These are phyloP conservation scores for Phytophthora foliorum DNA, from an alignment of 352 stramenopile species.

Conservation along the genomic window DNA sequence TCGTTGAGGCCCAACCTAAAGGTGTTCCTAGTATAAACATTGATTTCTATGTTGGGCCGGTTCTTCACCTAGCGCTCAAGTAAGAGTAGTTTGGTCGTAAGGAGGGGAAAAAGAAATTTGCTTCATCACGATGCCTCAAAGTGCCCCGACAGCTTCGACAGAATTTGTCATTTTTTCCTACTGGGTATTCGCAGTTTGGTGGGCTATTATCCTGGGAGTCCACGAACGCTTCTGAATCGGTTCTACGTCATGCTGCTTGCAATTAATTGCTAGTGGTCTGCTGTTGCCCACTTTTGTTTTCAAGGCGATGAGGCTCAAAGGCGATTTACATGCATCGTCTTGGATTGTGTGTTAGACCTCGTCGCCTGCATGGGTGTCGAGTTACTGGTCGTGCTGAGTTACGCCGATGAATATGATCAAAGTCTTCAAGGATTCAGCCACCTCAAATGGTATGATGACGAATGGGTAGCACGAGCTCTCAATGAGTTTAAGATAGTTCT, in stretches of 20 bases:
- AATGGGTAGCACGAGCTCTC: conserved; percentile 32
- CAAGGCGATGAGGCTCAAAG: conserved; percentile 17
- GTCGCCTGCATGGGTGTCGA: conserved; percentile 29
- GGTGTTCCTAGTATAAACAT: no score
- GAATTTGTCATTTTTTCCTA: conserved; percentile 1
- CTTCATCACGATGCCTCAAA: not conserved
- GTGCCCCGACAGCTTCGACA: not conserved
- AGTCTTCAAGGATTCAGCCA: conserved; percentile 7
- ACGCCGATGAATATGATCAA: conserved; percentile 15
- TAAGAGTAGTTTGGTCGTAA: no score
- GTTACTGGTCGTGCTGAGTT: conserved; percentile 21
- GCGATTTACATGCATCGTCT: conserved; percentile 26
- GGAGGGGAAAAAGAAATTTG: not conserved
- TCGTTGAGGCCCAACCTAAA: no score
- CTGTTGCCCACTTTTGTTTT: conserved; percentile 26
- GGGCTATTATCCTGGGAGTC: not conserved
- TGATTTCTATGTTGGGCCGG: not conserved
- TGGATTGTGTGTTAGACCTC: conserved; percentile 35
- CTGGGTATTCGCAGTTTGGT: conserved; percentile 13
- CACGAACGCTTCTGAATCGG: conserved; percentile 37
- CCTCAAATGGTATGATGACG: conserved; percentile 35
- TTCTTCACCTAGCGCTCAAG: no score
- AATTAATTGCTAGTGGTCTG: conserved; percentile 36
- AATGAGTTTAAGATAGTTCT: conserved; percentile 44
- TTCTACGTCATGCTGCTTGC: conserved; percentile 43